A percentile compares a stretch with the other conserved stretches of the same genome.
Conservation (phyloP, 768 basidiomycete species). For the Porphyrellus cyaneotinctus region DNA sequence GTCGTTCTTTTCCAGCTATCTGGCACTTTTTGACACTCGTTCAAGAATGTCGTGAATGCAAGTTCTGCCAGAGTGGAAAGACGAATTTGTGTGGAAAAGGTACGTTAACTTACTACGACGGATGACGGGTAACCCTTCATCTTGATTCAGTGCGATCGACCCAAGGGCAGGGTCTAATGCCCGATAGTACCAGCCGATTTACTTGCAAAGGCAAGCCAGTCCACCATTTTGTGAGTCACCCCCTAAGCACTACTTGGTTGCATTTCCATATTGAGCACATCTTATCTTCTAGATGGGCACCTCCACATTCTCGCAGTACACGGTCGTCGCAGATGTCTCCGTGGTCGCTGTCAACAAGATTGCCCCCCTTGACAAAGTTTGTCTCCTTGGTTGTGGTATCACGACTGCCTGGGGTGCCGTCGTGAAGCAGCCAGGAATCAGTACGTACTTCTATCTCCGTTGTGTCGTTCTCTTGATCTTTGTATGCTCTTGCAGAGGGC, state of each 20-base stretch:
- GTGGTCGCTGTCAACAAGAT: slow-evolving; percentile 84
- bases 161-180: slow-evolving; percentile 94
- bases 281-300: slow-evolving; percentile 80
- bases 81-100: slow-evolving; percentile 98
- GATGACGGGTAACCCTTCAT: neutral
- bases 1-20: slow-evolving; percentile 17
- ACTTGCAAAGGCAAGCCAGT: slow-evolving; percentile 82
- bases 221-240: slow-evolving; percentile 75
- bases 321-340: slow-evolving; percentile 95
- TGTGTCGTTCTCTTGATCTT: neutral
- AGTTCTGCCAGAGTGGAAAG: slow-evolving; percentile 98
- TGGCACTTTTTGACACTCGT: neutral
- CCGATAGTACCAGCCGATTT: slow-evolving; percentile 86
- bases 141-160: slow-evolving; percentile 71
- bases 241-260: neutral
- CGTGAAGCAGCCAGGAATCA: slow-evolving; percentile 82
- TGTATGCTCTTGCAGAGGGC: slow-evolving; percentile 46
- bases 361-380: slow-evolving; percentile 94
- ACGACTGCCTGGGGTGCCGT: slow-evolving; percentile 99
- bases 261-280: neutral
- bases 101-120: slow-evolving; percentile 23
- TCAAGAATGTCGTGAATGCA: slow-evolving; percentile 90
- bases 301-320: slow-evolving; percentile 99
- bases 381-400: slow-evolving; percentile 93
- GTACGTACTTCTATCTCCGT: slow-evolving; percentile 38